These are phyloP conservation scores for Gaultheria prostrata DNA, from an alignment of 148 eudicot species.

Conservation along the genomic window DNA sequence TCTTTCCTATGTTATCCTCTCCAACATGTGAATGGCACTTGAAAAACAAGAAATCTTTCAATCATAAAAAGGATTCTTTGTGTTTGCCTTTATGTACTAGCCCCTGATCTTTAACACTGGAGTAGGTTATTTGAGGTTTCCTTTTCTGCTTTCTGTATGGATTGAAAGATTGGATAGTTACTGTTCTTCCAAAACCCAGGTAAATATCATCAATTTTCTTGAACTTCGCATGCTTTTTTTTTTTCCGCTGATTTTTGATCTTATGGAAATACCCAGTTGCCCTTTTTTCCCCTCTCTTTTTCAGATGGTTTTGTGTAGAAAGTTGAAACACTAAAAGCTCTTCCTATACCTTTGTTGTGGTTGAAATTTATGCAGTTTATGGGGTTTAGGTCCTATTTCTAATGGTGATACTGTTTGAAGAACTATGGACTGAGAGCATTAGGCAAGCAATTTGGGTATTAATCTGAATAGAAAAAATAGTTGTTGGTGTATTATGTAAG, in stretches of 20 bases:
- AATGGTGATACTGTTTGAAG: neutral
- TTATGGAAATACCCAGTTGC: slow-evolving; percentile 1
- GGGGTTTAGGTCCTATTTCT: slow-evolving; percentile 1
- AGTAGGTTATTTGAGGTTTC: neutral
- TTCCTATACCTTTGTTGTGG: neutral
- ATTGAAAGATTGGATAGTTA: slow-evolving; percentile 14
- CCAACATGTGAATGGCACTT: neutral
- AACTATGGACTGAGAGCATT: neutral
- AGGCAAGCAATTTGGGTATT: slow-evolving; percentile 15
- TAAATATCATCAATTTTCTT: neutral
- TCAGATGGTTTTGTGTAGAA: neutral
- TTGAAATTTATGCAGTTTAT: slow-evolving; percentile 3
- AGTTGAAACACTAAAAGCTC: neutral
- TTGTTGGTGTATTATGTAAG: slow-evolving; percentile 2
- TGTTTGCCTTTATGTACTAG: neutral
- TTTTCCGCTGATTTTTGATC: slow-evolving; percentile 4
- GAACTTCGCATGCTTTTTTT: neutral
- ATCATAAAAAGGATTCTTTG: neutral
- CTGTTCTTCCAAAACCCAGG: slow-evolving; percentile 4
- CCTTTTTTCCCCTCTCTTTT: neutral
- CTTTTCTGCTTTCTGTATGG: neutral
- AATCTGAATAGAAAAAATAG: slow-evolving; percentile 4
- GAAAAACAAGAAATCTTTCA: no score
- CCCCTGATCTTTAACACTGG: neutral
- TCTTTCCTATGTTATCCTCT: neutral